Evolutionary conservation across 306 rosid species (phyloP).

Genomic region (Ammopiptanthus mongolicus): DNA sequence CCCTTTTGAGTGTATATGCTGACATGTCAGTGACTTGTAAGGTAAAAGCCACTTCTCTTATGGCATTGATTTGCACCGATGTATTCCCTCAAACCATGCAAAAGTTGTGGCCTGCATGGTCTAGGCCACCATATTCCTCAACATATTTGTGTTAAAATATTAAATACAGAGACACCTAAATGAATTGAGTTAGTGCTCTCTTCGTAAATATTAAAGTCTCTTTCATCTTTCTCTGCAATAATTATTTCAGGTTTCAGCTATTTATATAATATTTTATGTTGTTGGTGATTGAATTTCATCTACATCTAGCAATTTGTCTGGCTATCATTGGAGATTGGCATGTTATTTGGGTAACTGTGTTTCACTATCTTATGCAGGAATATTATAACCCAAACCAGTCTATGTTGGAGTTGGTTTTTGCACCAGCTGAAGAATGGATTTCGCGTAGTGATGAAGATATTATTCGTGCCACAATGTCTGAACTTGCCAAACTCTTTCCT

Average conservation of each 20-base stretch:
- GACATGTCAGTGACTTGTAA: constrained; percentile 95
- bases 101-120: not conserved
- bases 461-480: constrained; percentile 87
- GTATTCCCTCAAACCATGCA: constrained; percentile 10
- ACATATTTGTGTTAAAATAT: not conserved
- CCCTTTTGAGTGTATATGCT: constrained; percentile 93
- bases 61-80: constrained; percentile 2
- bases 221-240: not conserved
- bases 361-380: constrained; percentile 49
- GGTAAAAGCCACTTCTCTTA: constrained; percentile 41
- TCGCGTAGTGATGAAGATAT: constrained; percentile 79
- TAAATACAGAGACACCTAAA: not conserved
- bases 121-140: not conserved
- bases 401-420: constrained; percentile 96
- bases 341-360: constrained; percentile 14
- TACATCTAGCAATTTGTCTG: not conserved
- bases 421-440: constrained; percentile 98
- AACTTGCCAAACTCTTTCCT: constrained; percentile 92
- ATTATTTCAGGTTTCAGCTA: constrained; percentile 5
- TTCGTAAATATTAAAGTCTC: not conserved
- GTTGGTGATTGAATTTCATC: not conserved
- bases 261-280: not conserved
- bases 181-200: not conserved
- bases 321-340: not conserved
- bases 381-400: constrained; percentile 86